These are phyloP conservation scores for Letharia columbiana DNA, from an alignment of 495 filamentous ascomycete species.

Conservation along the genomic window DNA sequence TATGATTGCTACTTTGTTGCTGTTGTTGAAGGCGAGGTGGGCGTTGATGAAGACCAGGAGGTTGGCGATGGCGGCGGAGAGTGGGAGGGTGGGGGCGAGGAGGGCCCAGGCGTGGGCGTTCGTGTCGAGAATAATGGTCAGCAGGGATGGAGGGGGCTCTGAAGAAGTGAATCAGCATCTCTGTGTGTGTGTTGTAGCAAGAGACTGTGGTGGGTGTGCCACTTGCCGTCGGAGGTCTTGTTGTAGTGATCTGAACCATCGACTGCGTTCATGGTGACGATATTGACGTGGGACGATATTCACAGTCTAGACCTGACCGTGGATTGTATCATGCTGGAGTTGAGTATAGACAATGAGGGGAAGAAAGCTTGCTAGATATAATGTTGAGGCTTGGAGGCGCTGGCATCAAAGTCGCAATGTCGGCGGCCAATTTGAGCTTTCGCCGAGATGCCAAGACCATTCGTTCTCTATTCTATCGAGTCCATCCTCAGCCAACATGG, in stretches of 20 bases:
- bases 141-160: conserved; percentile 74
- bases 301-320: background rate
- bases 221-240: conserved; percentile 44
- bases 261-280: conserved; percentile 63
- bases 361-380: background rate
- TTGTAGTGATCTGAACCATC: conserved; percentile 84
- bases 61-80: conserved; percentile 78
- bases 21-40: conserved; percentile 84
- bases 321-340: background rate
- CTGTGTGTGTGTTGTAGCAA: background rate
- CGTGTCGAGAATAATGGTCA: conserved; percentile 89
- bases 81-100: conserved; percentile 64
- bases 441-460: background rate
- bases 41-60: conserved; percentile 94
- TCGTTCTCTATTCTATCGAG: background rate
- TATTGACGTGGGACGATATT: background rate
- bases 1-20: conserved; percentile 86
- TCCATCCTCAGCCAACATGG: conserved; percentile 31
- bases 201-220: background rate
- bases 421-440: background rate
- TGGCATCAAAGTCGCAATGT: background rate
- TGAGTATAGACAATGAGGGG: background rate
- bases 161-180: conserved; percentile 21
- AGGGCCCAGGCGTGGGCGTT: conserved; percentile 91
- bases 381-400: background rate